Percentiles rank a stretch among this genome's conserved stretches.
Conservation (phyloP, 371 early-diverging fungal species). For the Batrachochytrium dendrobatidis region DNA sequence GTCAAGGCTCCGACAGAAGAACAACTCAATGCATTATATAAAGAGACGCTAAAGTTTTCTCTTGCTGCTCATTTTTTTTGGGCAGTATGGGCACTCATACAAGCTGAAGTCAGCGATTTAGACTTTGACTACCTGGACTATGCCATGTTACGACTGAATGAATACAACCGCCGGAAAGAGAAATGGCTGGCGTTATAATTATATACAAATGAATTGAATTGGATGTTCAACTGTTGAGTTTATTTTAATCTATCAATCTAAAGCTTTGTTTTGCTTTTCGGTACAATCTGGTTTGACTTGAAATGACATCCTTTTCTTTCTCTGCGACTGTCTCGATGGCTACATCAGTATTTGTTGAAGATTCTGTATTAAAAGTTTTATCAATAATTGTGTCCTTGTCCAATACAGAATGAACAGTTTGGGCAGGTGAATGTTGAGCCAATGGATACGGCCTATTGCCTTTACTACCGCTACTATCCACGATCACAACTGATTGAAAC, state of each 20-base stretch:
- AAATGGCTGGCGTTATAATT: conserved; percentile 12
- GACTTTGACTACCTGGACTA: conserved; percentile 91
- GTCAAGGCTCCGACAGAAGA: conserved; percentile 37
- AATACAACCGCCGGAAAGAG: conserved; percentile 46
- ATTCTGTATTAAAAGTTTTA: too few species aligned
- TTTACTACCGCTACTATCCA: too few species aligned
- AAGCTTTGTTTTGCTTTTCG: background rate
- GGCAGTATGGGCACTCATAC: conserved; percentile 86
- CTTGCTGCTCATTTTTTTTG: conserved; percentile 88
- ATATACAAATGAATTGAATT: background rate
- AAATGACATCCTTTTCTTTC: too few species aligned
- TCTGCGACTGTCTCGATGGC: too few species aligned
- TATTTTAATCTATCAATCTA: background rate
- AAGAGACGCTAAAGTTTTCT: conserved; percentile 73
- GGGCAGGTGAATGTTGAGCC: too few species aligned
- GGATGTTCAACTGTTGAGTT: background rate
- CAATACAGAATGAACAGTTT: too few species aligned
- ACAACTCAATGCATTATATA: conserved; percentile 54
- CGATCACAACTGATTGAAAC: too few species aligned
- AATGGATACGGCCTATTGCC: too few species aligned
- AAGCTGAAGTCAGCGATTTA: conserved; percentile 78
- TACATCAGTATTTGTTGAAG: too few species aligned
- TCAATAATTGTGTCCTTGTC: too few species aligned
- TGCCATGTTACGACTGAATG: conserved; percentile 69
- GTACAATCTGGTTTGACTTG: background rate